Conservation (phyloP, 129 eudicot species). For the Centrapalus pauciflorus region DNA sequence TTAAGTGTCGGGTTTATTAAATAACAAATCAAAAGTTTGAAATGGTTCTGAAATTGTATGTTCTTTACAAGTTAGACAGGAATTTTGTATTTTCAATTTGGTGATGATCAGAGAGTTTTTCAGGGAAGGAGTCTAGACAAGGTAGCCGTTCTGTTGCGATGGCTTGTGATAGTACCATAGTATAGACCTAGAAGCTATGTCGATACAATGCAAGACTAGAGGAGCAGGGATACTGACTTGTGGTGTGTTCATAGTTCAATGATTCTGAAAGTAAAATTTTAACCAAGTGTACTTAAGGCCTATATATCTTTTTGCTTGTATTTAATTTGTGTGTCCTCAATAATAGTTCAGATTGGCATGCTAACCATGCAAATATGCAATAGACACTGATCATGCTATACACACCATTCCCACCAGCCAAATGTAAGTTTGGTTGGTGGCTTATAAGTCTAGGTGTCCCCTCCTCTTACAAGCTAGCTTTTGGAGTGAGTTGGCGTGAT, state of each 20-base stretch:
- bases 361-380: too few relatives aligned
- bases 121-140: neutral
- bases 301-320: neutral
- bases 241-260: neutral
- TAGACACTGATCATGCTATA: too few relatives aligned
- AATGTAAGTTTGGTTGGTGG: too few relatives aligned
- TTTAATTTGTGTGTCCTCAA: neutral
- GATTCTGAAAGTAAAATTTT: neutral
- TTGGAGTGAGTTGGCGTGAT: too few relatives aligned
- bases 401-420: too few relatives aligned
- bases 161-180: too few relatives aligned
- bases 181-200: neutral
- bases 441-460: too few relatives aligned
- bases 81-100: neutral
- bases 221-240: neutral
- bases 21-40: neutral
- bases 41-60: neutral
- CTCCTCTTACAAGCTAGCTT: too few relatives aligned
- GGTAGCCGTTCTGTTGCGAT: too few relatives aligned
- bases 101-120: neutral
- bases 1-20: neutral
- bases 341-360: neutral
- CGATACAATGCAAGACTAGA: too few relatives aligned
- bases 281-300: neutral
- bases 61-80: neutral